Percentiles rank a stretch among this genome's conserved stretches.
Evolutionary conservation across 2,329 filamentous ascomycete genomes (phyloP).

Genomic region (Volutella citrinella): DNA sequence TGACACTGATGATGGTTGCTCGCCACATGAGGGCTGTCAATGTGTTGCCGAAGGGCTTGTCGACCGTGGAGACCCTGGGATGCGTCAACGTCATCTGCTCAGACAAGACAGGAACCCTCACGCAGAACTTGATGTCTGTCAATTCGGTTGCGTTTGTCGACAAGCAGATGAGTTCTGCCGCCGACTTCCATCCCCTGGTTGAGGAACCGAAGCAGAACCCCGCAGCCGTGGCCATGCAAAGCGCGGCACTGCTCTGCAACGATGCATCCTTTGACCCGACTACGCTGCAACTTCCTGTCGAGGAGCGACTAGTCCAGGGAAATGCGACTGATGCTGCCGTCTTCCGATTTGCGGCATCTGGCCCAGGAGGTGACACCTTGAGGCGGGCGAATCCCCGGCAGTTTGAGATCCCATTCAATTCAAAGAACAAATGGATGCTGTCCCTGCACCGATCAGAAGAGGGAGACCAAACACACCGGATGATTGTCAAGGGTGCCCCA

Average conservation of each 20-base stretch:
- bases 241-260: conserved; percentile 34
- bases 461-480: conserved; percentile 30
- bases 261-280: conserved; percentile 40
- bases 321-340: conserved; percentile 43
- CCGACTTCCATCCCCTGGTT: conserved; percentile 20
- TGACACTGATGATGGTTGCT: conserved; percentile 42
- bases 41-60: conserved; percentile 39
- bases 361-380: conserved; percentile 16
- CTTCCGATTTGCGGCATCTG: conserved; percentile 35
- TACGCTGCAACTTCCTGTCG: conserved; percentile 31
- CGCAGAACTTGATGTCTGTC: conserved; percentile 44
- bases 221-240: conserved; percentile 7
- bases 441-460: conserved; percentile 31
- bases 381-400: conserved; percentile 21
- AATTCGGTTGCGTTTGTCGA: conserved; percentile 37
- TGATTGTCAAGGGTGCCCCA: conserved; percentile 53
- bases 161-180: conserved; percentile 20
- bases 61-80: conserved; percentile 41
- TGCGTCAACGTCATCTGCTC: conserved; percentile 44
- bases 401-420: conserved; percentile 47
- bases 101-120: conserved; percentile 41
- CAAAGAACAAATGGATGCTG: conserved; percentile 50
- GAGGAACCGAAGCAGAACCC: conserved; percentile 1
- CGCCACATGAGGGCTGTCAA: conserved; percentile 40
- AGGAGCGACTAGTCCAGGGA: conserved; percentile 35